A percentile compares a stretch with the other conserved stretches of the same genome.
Evolutionary conservation across 176 grass and related monocot species (phyloP).

Genomic region (Sorghum bicolor): Sorghum_bicolor_NCBIv3 NC_012875.2:59229501-59230000

Average conservation of each 20-base stretch:
- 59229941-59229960: conserved; percentile 24
- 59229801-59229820: not conserved
- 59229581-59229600: no score
- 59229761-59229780: not conserved
- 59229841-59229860: not conserved
- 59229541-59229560: no score
- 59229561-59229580: no score
- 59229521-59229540: no score
- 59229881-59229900: no score
- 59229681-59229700: conserved; percentile 41
- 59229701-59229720: conserved; percentile 10
- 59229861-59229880: not conserved
- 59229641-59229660: not conserved
- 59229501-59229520: no score
- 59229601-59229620: not conserved
- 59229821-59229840: not conserved
- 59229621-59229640: not conserved
- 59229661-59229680: conserved; percentile 27
- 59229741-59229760: conserved; percentile 17
- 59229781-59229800: conserved; percentile 13
- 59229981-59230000: not conserved
- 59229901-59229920: no score
- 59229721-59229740: not conserved
- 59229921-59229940: no score
- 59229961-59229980: conserved; percentile 32